phyloP scores from a whole-genome alignment of 1,284 basidiomycete genomes.

The Leccinum pachyderme region DNA sequence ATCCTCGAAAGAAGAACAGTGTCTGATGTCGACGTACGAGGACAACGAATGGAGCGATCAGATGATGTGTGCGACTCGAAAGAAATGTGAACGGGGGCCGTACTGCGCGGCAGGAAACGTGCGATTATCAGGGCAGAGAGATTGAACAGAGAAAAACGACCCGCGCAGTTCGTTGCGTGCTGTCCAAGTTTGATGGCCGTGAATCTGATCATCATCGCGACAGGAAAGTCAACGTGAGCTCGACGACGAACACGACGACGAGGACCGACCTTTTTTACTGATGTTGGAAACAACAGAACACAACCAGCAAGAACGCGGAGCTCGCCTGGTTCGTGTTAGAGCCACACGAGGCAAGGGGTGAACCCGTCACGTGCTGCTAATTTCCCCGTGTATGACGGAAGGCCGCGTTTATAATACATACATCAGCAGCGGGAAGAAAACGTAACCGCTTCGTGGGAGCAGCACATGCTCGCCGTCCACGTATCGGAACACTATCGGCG shows the following conservation, averaged over 20 bases:
- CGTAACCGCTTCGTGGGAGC: background rate
- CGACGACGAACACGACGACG: background rate
- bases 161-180: conserved; percentile 27
- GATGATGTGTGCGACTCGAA: conserved; percentile 7
- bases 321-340: conserved; percentile 28
- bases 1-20: conserved; percentile 14
- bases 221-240: background rate
- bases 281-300: conserved; percentile 17
- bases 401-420: no score
- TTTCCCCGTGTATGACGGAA: no score
- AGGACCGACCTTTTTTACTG: conserved; percentile 24
- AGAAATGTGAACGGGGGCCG: conserved; percentile 1
- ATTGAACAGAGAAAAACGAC: conserved; percentile 27
- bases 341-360: conserved; percentile 27
- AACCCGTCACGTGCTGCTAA: conserved; percentile 16
- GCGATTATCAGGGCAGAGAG: conserved; percentile 23
- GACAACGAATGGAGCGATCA: conserved; percentile 14
- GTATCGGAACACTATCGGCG: background rate
- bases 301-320: conserved; percentile 20
- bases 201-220: background rate
- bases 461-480: background rate
- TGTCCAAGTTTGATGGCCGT: conserved; percentile 3
- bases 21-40: conserved; percentile 9
- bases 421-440: background rate
- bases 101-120: conserved; percentile 14